Evolutionary conservation across 768 basidiomycete genomes (phyloP).

Genomic region (Xerocomus brunneocitrinus): DNA sequence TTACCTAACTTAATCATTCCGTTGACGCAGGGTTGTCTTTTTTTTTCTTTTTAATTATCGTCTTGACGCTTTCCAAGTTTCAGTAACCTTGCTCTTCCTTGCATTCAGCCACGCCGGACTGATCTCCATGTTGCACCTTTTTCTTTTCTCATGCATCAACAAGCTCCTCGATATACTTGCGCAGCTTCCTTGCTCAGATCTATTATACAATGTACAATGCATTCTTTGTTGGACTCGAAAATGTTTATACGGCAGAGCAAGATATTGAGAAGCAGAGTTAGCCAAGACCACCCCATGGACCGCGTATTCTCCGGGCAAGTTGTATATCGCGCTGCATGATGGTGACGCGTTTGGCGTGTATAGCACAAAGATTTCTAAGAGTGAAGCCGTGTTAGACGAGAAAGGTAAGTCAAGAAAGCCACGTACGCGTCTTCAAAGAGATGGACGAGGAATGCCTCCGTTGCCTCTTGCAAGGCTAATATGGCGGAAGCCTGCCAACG

Average conservation of each 20-base stretch:
- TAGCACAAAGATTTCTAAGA: slow-evolving; percentile 86
- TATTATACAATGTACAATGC: slow-evolving; percentile 27
- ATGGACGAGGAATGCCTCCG: slow-evolving; percentile 92
- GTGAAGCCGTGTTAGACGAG: slow-evolving; percentile 1
- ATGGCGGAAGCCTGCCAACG: slow-evolving; percentile 97
- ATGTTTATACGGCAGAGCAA: not conserved
- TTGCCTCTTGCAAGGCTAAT: slow-evolving; percentile 92
- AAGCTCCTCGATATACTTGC: slow-evolving; percentile 9
- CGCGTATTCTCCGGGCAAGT: slow-evolving; percentile 90
- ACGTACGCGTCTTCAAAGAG: slow-evolving; percentile 98
- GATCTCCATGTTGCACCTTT: slow-evolving; percentile 7
- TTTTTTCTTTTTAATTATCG: slow-evolving; percentile 4
- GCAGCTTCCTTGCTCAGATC: slow-evolving; percentile 11
- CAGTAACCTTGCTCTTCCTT: slow-evolving; percentile 4
- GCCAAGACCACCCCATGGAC: slow-evolving; percentile 76
- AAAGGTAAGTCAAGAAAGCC: not conserved
- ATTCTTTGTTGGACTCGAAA: slow-evolving; percentile 9
- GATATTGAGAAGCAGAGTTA: slow-evolving; percentile 22
- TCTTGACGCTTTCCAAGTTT: slow-evolving; percentile 19
- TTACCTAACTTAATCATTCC: slow-evolving; percentile 17
- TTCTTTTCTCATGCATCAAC: slow-evolving; percentile 9
- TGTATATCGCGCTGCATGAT: slow-evolving; percentile 98
- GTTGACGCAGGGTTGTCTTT: slow-evolving; percentile 1
- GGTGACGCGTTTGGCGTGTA: slow-evolving; percentile 97
- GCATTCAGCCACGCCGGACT: slow-evolving; percentile 17